Evolutionary conservation across 2,329 filamentous ascomycete species (phyloP).

Genomic region (Aspergillus fructus): DNA sequence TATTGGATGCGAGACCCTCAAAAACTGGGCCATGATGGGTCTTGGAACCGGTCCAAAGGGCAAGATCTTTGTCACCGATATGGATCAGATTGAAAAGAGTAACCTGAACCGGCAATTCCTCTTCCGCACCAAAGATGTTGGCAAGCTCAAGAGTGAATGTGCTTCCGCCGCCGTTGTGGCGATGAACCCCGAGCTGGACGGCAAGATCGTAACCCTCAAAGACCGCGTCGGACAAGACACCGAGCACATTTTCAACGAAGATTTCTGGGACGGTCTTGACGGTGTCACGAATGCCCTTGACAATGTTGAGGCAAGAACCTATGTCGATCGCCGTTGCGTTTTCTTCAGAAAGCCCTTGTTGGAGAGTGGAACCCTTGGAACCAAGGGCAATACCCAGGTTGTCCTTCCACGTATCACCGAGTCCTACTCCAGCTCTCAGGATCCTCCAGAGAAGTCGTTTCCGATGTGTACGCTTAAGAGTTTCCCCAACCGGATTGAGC

Average conservation of each 20-base stretch:
- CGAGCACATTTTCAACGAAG: slow-evolving; percentile 89
- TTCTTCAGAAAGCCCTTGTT: slow-evolving; percentile 97
- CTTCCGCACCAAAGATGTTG: slow-evolving; percentile 90
- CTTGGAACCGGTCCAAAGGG: slow-evolving; percentile 84
- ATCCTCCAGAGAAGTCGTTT: slow-evolving; percentile 97
- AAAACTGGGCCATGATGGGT: slow-evolving; percentile 99
- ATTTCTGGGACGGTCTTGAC: slow-evolving; percentile 84
- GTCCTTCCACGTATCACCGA: slow-evolving; percentile 88
- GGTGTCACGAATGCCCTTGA: slow-evolving; percentile 96
- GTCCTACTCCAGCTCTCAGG: slow-evolving; percentile 95
- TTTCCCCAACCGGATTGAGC: slow-evolving; percentile 97
- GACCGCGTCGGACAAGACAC: slow-evolving; percentile 91
- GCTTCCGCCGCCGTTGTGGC: slow-evolving; percentile 83
- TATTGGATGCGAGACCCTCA: slow-evolving; percentile 98
- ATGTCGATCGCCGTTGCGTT: slow-evolving; percentile 92
- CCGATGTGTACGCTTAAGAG: slow-evolving; percentile 97
- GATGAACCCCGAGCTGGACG: slow-evolving; percentile 91
- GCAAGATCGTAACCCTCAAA: slow-evolving; percentile 80
- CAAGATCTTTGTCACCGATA: slow-evolving; percentile 90
- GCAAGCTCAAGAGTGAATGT: slow-evolving; percentile 93
- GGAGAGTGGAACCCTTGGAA: slow-evolving; percentile 96
- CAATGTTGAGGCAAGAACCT: slow-evolving; percentile 95
- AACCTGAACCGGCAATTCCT: slow-evolving; percentile 97
- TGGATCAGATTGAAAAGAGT: slow-evolving; percentile 98
- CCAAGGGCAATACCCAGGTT: slow-evolving; percentile 98